Evolutionary conservation across 2,329 filamentous ascomycete genomes (phyloP).

Genomic region (Hymenoscyphus occultus): DNA sequence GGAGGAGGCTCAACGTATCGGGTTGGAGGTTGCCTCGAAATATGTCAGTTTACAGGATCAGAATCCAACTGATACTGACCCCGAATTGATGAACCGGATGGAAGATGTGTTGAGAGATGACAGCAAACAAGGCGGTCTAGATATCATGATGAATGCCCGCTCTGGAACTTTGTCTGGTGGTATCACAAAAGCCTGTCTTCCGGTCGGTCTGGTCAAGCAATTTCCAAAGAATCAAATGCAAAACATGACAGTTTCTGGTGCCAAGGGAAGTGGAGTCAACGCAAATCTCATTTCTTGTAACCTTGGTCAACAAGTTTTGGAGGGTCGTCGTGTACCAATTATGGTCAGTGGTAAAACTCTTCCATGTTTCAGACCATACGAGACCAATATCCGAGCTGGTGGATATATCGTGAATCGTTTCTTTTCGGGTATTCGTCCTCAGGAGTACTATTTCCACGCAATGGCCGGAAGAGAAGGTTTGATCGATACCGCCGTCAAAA

Average conservation of each 20-base stretch:
- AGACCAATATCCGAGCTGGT: conserved; percentile 83
- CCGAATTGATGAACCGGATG: conserved; percentile 71
- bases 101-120: conserved; percentile 92
- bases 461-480: conserved; percentile 98
- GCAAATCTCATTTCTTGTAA: conserved; percentile 98
- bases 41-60: conserved; percentile 80
- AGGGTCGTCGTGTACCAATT: conserved; percentile 88
- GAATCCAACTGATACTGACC: conserved; percentile 59
- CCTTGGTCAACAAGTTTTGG: conserved; percentile 91
- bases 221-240: conserved; percentile 99
- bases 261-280: conserved; percentile 90
- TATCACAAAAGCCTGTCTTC: conserved; percentile 77
- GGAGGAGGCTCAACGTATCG: conserved; percentile 63
- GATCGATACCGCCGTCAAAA: conserved; percentile 98
- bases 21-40: conserved; percentile 75
- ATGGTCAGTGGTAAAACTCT: conserved; percentile 98
- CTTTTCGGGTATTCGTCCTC: conserved; percentile 93
- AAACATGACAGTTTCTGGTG: conserved; percentile 94
- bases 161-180: conserved; percentile 69
- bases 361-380: conserved; percentile 89
- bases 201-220: conserved; percentile 77
- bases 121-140: conserved; percentile 84
- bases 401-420: conserved; percentile 95
- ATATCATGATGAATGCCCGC: conserved; percentile 76
- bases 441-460: conserved; percentile 99